Base-by-base conservation (phyloP, 1,284 basidiomycete species). In the Flammula alnicola region DNA sequence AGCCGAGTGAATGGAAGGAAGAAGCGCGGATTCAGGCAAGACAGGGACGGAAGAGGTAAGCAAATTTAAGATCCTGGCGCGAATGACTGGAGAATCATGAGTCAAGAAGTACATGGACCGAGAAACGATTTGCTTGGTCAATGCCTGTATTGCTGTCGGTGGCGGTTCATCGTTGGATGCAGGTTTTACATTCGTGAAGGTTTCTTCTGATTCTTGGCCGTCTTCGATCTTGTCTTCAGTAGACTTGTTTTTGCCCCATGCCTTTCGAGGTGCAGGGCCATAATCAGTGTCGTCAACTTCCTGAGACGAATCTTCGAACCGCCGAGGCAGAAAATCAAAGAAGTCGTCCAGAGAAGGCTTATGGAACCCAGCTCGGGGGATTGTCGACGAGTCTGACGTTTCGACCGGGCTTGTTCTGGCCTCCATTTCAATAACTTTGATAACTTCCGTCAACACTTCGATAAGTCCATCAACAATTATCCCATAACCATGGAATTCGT, bases 401-500 rank as follows among this genome's bases (percentile, higher is more conserved):
- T 36, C 16, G 10, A 46, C 38, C 9, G 48, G 43, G 14, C 19
- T 55, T 10, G 54, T 52, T 23, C 71, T 71, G 25, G 75, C 74
- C 38, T 86, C 80, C 1, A 72, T 65, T 53, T 87, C 83, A 26
- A 91, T 78, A n/a, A 83, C 83, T 38, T 80, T 80, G 52, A 92
- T 78, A 2, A 92, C 88, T 61, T 88, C 87, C 23, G 76, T 77
- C 56, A 97, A 73, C n/a, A 91, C 93, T 52, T 91, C 88, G n/a
- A 96, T 78, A 2, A 98, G 75, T 0, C 92, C 88, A 54, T 93
- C 90, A 7, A 96, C 87, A 25, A 96, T 78, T 5, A 88, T 73
- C 19, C 84, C 81, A 68, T 97, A 96, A 8, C 93, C 94, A 66
- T 97, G 94, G 63, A 84, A 97, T 54, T 95, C 92, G 60, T 97